Evolutionary conservation across 192 early-diverging fungal genomes (phyloP), one percentile per base, ranked within the genome.

Genomic region (Rhizophagus sp.): DNA sequence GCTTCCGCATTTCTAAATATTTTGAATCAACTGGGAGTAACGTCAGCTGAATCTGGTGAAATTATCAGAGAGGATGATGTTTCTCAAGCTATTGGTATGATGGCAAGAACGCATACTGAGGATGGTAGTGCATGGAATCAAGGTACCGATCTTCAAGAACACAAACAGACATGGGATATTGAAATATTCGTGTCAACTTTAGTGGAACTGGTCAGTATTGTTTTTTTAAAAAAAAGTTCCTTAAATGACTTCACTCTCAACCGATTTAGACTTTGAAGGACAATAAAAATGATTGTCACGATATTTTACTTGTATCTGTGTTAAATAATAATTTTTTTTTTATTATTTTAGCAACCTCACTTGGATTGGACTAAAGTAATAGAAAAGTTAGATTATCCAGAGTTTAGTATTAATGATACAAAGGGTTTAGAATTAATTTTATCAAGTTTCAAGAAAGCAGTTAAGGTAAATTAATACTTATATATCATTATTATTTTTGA

Each of bases 301-400:
- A 19, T 65, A 64, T 79, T 63, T 39, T 63, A 80, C 62, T 39
- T 41, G 62, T 71, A 41, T 19, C 19, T 6, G n/a, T 11, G 0
- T 10, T 69, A 69, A 70, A 11, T 70, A n/a, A 41, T 19, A 39
- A 39, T 1, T 30, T 30, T 41, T 34, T 70, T 22, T 70, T 1
- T 41, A 0, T 22, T 44, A 6, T 47, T 27, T 19, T 81, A 91
- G 87, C 85, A 85, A 66, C 89, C 89, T 4, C 70, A 83, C 24
- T 34, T 90, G 9, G 89, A 95, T 80, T 94, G 93, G 93, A 79
- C 80, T 71, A 82, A 83, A 63, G 90, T 94, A 1, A 82, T 93
- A 73, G 84, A 91, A 50, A 70, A 81, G 22, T 83, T 93, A 62
- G 94, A 96, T 76, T 88, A 89, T 62, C 83, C 87, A 24, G 90